These are phyloP conservation scores for Clarireedia hainanense DNA, from an alignment of 2,329 filamentous ascomycete species.

Conservation along the genomic window DNA sequence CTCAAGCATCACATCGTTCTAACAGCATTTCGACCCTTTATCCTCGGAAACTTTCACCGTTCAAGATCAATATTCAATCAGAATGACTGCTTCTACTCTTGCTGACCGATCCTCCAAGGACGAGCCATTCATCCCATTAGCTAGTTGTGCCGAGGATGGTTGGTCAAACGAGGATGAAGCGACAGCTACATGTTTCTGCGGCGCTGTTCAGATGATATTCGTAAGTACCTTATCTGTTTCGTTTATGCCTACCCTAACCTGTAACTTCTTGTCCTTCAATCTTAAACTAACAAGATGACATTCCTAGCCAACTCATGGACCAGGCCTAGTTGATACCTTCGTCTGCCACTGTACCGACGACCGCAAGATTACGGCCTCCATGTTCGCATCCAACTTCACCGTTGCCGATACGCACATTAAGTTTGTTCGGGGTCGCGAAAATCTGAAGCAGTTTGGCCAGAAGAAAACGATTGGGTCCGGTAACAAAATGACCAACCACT, in stretches of 20 bases:
- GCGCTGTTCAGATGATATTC: conserved; percentile 45
- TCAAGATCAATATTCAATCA: too few relatives aligned
- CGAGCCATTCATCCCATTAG: conserved; percentile 33
- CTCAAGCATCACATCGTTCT: too few relatives aligned
- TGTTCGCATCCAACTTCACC: conserved; percentile 53
- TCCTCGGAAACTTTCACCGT: too few relatives aligned
- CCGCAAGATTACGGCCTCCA: conserved; percentile 53
- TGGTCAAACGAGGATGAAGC: conserved; percentile 40
- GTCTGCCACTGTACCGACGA: conserved; percentile 55
- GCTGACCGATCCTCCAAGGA: background rate
- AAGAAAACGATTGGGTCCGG: conserved; percentile 38
- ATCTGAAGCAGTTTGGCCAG: conserved; percentile 40
- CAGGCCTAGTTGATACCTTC: conserved; percentile 41
- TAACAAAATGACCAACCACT: conserved; percentile 51
- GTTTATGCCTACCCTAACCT: background rate
- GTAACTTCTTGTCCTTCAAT: background rate
- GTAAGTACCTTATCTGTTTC: conserved; percentile 30
- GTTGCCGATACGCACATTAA: conserved; percentile 37
- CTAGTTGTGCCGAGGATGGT: conserved; percentile 34
- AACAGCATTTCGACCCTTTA: too few relatives aligned
- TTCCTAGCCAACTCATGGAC: conserved; percentile 36
- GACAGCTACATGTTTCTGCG: conserved; percentile 52
- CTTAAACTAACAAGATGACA: background rate
- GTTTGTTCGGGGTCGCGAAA: conserved; percentile 44
- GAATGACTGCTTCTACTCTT: background rate